Conservation (phyloP, 345 rosid genomes). For the Lumnitzera racemosa region DNA sequence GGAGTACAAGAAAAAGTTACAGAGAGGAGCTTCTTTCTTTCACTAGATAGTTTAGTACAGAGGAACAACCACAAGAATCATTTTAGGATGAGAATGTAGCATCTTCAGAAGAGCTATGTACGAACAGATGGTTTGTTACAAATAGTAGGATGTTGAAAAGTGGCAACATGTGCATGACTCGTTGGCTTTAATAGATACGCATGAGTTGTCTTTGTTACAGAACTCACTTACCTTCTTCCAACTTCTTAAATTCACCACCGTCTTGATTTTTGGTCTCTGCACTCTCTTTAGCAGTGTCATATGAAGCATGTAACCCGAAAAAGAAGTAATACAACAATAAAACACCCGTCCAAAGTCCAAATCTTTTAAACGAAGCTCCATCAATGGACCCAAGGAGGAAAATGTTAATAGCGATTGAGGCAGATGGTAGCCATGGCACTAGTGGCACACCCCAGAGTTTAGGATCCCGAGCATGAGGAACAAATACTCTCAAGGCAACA, state of each 20-base stretch:
- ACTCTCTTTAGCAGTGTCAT: slow-evolving; percentile 25
- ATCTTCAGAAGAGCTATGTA: too few species aligned
- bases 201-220: not conserved
- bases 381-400: slow-evolving; percentile 39
- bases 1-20: too few species aligned
- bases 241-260: not conserved
- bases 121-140: too few species aligned
- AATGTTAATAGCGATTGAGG: slow-evolving; percentile 30
- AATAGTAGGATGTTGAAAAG: too few species aligned
- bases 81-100: too few species aligned
- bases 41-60: too few species aligned
- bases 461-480: slow-evolving; percentile 31
- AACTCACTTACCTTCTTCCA: slow-evolving; percentile 1
- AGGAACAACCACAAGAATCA: too few species aligned
- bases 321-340: slow-evolving; percentile 31
- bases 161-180: too few species aligned
- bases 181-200: too few species aligned
- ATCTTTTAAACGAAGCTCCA: slow-evolving; percentile 22
- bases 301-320: slow-evolving; percentile 24
- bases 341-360: slow-evolving; percentile 25
- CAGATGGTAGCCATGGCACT: slow-evolving; percentile 40
- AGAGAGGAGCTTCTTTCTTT: too few species aligned
- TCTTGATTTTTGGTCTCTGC: not conserved
- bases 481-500: slow-evolving; percentile 11
- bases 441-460: slow-evolving; percentile 36